Percentiles rank a stretch among this genome's conserved stretches.
These are phyloP conservation scores for Boeremia exigua DNA, from an alignment of 2,329 filamentous ascomycete species.

Conservation along the genomic window DNA sequence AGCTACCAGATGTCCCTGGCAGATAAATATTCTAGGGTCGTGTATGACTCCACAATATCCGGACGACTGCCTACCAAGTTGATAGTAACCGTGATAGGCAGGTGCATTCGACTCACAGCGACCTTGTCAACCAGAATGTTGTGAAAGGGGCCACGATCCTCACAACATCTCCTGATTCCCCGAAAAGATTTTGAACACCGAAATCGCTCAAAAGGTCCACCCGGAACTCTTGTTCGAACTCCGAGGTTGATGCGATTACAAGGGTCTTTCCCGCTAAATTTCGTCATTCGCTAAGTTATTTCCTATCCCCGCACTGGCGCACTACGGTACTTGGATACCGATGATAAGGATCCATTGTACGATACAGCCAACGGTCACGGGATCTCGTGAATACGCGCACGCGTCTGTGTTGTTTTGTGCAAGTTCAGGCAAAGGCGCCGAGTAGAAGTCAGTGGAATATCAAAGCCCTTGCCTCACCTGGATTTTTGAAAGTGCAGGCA, in stretches of 20 bases:
- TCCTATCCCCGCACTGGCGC: background rate
- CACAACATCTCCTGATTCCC: background rate
- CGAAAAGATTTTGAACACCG: background rate
- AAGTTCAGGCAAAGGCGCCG: background rate
- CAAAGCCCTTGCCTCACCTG: background rate
- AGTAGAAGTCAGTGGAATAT: no score
- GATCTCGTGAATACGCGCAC: background rate
- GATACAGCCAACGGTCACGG: background rate
- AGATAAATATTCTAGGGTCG: background rate
- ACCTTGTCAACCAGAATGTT: background rate
- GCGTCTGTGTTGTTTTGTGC: background rate
- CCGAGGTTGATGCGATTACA: constrained; percentile 7
- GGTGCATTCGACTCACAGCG: background rate
- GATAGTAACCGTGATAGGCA: background rate
- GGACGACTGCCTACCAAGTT: background rate
- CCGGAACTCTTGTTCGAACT: background rate
- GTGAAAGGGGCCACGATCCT: background rate
- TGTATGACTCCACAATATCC: constrained; percentile 2
- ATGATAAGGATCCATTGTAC: background rate
- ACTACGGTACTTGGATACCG: background rate
- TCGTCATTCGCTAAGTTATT: constrained; percentile 3
- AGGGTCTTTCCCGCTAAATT: constrained; percentile 2
- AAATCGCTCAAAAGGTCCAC: constrained; percentile 9
- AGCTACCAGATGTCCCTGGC: background rate
- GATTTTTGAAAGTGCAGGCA: no score